Base-by-base conservation (phyloP, 2,329 filamentous ascomycete species). In the Diplodia corticola region DNA sequence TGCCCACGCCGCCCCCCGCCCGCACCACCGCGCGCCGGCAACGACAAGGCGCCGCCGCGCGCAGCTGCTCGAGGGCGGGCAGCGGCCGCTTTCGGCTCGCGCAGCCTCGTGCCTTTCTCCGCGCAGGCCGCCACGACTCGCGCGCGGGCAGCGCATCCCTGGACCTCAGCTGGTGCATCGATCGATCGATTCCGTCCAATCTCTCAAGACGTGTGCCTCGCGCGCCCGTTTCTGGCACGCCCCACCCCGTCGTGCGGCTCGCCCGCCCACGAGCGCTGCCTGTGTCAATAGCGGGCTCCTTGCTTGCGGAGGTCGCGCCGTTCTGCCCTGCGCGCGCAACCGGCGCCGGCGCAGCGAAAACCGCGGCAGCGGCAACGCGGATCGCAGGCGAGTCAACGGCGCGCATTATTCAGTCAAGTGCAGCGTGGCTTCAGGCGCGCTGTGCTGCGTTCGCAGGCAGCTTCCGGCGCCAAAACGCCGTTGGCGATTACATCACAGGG, bases 401-500 rank as follows among this genome's bases (percentile, higher is more conserved):
- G 57, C 55, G 26, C 15, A 20, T 60, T 30, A 20, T 60, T 30
- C 40, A 61, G 57, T 61, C 57, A 35, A 57, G 55, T 40, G 40
- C 55, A 60, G 28, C 55, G 55, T 30, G 40, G 17, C 40, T 49
- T 61, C 57, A 61, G 57, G 57, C 57, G 40, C 57, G 57, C 57
- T 35, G 55, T 28, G 24, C 37, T 26, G 37, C n/a, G 55, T n/a
- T 54, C n/a, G 51, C 40, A 61, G 55, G 55, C 55, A 60, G 55
- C 55, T 48, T 60, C 55, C 55, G 55, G 55, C 55, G 55, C 55
- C 55, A 60, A 28, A 60, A 60, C 55, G 55, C 57, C 57, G 26
- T 48, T 65, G 63, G 50, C 51, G 5, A 65, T 65, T 65, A 57
- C 63, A 65, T 65, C 63, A 65, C 63, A 64, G 51, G 63, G 63